These are phyloP conservation scores for Salvia hispanica DNA, from an alignment of 257 asterid genomes.

Conservation along the genomic window DNA sequence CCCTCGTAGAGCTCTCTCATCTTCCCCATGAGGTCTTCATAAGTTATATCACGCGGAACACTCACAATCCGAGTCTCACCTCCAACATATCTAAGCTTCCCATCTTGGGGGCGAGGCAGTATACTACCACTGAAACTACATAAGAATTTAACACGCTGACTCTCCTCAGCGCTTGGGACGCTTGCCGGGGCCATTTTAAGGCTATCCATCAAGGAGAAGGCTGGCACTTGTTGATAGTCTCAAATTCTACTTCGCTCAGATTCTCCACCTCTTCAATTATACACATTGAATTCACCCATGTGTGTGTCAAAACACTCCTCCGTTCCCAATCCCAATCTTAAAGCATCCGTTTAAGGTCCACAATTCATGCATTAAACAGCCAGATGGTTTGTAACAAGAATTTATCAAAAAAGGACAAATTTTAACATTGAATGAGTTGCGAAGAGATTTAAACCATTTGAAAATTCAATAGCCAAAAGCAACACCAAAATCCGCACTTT, in stretches of 20 bases:
- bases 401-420: conserved; percentile 1
- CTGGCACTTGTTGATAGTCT: conserved; percentile 36
- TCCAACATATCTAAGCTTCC: conserved; percentile 93
- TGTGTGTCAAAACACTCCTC: background rate
- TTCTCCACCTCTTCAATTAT: conserved; percentile 30
- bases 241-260: conserved; percentile 34
- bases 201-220: conserved; percentile 64
- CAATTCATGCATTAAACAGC: conserved; percentile 22
- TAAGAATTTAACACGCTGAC: conserved; percentile 77
- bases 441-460: background rate
- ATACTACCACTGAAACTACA: conserved; percentile 92
- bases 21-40: conserved; percentile 80
- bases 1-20: conserved; percentile 93
- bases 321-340: conserved; percentile 26
- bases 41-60: conserved; percentile 72
- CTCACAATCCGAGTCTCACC: conserved; percentile 93
- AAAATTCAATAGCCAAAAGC: background rate
- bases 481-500: conserved; percentile 23
- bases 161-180: conserved; percentile 58
- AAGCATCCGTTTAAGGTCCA: background rate
- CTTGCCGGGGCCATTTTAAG: conserved; percentile 51
- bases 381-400: background rate
- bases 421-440: background rate
- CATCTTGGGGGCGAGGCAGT: conserved; percentile 94
- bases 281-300: conserved; percentile 42